Evolutionary conservation across 208 protist species (phyloP).

Genomic region (Baffinella frigidus): DNA sequence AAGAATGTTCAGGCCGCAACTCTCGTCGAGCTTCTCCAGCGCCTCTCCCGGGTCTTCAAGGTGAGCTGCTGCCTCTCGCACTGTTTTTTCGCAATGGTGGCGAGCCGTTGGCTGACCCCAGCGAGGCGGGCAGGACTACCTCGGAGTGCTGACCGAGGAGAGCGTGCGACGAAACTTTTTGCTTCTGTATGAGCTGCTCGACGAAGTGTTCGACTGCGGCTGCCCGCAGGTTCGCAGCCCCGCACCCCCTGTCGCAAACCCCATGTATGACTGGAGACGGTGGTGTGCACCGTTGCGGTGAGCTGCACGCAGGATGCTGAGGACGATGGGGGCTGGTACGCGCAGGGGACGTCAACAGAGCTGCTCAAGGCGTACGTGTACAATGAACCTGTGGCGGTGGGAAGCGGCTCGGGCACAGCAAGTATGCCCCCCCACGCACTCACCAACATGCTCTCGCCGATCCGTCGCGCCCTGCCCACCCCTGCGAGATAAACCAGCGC

Average conservation of each 20-base stretch:
- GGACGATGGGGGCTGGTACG: not conserved
- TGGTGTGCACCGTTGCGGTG: too few relatives aligned
- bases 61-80: not conserved
- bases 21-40: conserved; percentile 38
- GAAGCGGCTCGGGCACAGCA: too few relatives aligned
- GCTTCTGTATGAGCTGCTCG: conserved; percentile 52
- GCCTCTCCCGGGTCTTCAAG: conserved; percentile 60
- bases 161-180: conserved; percentile 40
- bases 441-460: too few relatives aligned
- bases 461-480: too few relatives aligned
- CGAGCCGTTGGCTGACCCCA: too few relatives aligned
- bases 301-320: not conserved
- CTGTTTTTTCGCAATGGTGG: not conserved
- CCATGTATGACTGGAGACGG: not conserved
- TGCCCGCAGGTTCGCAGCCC: not conserved
- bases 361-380: conserved; percentile 56
- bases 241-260: not conserved
- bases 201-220: conserved; percentile 50
- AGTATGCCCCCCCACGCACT: too few relatives aligned
- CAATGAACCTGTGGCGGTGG: conserved; percentile 30
- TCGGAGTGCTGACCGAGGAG: conserved; percentile 54
- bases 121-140: too few relatives aligned
- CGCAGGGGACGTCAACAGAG: conserved; percentile 49
- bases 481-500: too few relatives aligned
- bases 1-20: conserved; percentile 14